Base-by-base conservation (phyloP, 2,329 filamentous ascomycete genomes). In the Macrophomina phaseolina region DNA sequence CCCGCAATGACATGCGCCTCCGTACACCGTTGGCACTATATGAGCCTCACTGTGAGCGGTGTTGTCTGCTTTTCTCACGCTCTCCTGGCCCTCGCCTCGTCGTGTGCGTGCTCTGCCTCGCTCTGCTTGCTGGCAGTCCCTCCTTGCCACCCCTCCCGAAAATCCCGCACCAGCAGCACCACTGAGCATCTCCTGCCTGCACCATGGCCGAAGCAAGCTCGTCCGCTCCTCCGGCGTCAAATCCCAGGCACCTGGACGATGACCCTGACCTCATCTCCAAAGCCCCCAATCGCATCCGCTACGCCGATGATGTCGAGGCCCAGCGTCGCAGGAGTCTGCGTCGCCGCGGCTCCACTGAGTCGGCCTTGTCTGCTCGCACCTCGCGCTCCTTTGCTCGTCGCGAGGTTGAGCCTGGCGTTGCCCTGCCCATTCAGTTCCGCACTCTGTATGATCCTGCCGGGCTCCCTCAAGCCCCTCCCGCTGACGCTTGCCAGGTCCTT, bases 361-460 rank as follows among this genome's bases (percentile, higher is more conserved):
- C 68, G 67, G 69, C 71, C 69, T 69, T 68, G 16, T 76, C 76
- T 66, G 74, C 73, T 5, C 70, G 79, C 70, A 73, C 81, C 65
- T 69, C 80, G 68, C 72, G 72, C 73, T 38, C 79, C 73, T 63
- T 73, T 77, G 16, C 74, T 70, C 73, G 79, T 67, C 69, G 74
- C 69, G 73, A 75, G 70, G 73, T 83, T n/a, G 79, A 82, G 58
- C 81, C 80, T 3, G 75, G 75, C 52, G 75, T 81, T 61, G 80
- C 75, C 0, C 72, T 83, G 5, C 81, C 81, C 16, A 82, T 82
- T 65, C 73, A 76, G 32, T 83, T 80, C 69, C 74, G 80, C 34
- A 83, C 80, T 2, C 69, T 82, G 67, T 75, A 53, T 66, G 73
- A 3, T 23, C 23, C 23, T 1, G 23, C 23, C 23, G 23, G 23